Base-by-base conservation (phyloP, 345 rosid genomes). In the Microthlaspi erraticum region DNA sequence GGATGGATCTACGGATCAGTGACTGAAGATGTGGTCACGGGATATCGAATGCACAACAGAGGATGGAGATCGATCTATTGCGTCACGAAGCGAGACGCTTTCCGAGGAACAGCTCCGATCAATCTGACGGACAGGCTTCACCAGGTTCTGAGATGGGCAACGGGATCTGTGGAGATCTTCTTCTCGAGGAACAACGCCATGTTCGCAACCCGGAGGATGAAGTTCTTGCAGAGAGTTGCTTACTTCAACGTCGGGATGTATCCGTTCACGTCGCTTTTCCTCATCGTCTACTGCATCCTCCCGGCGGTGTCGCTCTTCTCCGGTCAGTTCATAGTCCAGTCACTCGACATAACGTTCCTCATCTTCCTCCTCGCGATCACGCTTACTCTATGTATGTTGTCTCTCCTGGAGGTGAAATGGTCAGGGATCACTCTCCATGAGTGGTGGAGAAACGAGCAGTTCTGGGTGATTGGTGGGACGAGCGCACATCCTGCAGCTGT, bases 1-100 rank as follows among this genome's bases (percentile, higher is more conserved):
- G 96, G 96, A 17, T 89, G 93, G 96, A 89, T 87, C 42, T 87
- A 89, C 46, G 96, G 93, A 11, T 89, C 96, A 0, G 96, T 87
- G 7, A 87, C 92, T 6, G 96, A 89, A 73, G 96, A 89, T 77
- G 96, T 87, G 3, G 92, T 87, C 29, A 87, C 96, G 0, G 96
- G 96, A 10, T 87, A 89, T 45, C 56, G 91, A 4, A 89, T 89
- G 93, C 96, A 89, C 56, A 89, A 87, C 62, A 62, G 89, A 68
- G 96, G 96, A n/a, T 89, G 96, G 93, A 89, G 90, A 75, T 89
- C 93, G 3, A 58, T 87, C 23, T 87, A 89, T 13, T 87, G 92
- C 73, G 87, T 89, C 7, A 89, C 91, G n/a, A 83, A 84, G 80
- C 78, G 87, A 8, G 96, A 89, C 64, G 91, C 91, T 0, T 89